Conservation (phyloP, 176 grass and related monocot species). For the Ensete glaucum region DNA sequence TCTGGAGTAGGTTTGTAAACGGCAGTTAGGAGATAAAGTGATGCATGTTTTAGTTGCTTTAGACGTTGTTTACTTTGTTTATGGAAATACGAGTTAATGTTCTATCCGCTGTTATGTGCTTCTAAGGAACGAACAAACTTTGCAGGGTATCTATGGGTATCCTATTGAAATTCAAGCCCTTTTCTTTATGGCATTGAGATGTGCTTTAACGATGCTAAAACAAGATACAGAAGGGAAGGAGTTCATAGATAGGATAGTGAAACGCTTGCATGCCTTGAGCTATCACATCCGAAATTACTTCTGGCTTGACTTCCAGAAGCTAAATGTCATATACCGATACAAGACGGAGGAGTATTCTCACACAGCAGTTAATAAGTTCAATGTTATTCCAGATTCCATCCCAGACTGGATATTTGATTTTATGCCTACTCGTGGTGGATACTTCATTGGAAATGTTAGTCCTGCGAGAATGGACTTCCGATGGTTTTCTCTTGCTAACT, state of each 20-base stretch:
- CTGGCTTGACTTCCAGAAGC: not conserved
- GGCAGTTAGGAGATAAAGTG: too few species aligned
- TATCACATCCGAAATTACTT: not conserved
- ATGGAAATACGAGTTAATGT: not conserved
- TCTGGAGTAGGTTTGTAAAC: too few species aligned
- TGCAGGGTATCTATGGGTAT: not conserved
- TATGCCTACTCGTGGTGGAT: not conserved
- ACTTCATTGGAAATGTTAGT: not conserved
- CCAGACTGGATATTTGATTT: not conserved
- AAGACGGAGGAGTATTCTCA: not conserved
- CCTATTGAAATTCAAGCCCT: not conserved
- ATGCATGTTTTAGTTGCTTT: too few species aligned
- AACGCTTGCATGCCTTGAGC: not conserved
- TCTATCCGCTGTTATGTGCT: not conserved
- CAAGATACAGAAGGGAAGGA: not conserved
- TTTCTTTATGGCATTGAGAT: not conserved
- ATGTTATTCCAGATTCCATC: not conserved
- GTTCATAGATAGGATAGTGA: not conserved
- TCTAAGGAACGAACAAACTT: not conserved
- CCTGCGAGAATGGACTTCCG: not conserved
- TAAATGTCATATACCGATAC: not conserved
- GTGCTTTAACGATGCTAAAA: not conserved
- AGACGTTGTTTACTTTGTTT: too few species aligned
- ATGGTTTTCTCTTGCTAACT: not conserved
- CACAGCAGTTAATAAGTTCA: not conserved